Percentiles rank a stretch among this genome's conserved stretches.
Conservation (phyloP, 1,139 yeast species). For the Candida labiduridarum region DNA sequence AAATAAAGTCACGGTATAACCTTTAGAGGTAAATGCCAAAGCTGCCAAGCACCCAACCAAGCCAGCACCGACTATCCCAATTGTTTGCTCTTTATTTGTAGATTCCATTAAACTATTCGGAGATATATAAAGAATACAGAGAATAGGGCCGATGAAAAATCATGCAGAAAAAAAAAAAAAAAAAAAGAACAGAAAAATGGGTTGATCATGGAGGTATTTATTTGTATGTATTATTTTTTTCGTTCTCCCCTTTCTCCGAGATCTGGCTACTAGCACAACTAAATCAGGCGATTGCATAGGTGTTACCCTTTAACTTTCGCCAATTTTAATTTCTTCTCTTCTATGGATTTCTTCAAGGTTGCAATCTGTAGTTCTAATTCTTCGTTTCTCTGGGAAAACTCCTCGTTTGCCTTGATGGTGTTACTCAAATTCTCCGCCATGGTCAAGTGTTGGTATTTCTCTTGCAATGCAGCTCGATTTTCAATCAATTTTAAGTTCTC, state of each 20-base stretch:
- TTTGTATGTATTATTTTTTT: not conserved
- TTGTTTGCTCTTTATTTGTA: conserved; percentile 5
- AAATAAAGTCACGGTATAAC: conserved; percentile 71
- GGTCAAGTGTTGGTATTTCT: conserved; percentile 39
- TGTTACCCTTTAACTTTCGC: conserved; percentile 14
- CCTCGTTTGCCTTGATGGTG: conserved; percentile 49
- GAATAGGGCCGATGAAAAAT: not conserved
- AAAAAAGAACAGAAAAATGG: not conserved
- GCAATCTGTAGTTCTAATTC: conserved; percentile 41
- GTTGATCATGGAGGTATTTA: not conserved
- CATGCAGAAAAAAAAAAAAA: not conserved
- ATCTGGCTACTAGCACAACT: not conserved
- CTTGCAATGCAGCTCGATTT: conserved; percentile 25
- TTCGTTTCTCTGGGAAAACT: conserved; percentile 38
- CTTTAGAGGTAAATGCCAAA: conserved; percentile 70
- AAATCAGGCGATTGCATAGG: not conserved
- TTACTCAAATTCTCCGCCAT: conserved; percentile 50
- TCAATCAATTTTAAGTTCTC: conserved; percentile 25
- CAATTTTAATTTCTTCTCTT: conserved; percentile 23
- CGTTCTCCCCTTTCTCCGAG: not conserved
- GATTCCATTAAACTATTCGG: not conserved
- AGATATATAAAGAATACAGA: not conserved
- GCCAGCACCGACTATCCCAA: conserved; percentile 80
- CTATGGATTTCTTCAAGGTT: conserved; percentile 22
- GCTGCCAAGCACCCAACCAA: conserved; percentile 90